A percentile compares a stretch with the other conserved stretches of the same genome.
Evolutionary conservation across 306 rosid genomes (phyloP).

Genomic region (Quillaja saponaria): DNA sequence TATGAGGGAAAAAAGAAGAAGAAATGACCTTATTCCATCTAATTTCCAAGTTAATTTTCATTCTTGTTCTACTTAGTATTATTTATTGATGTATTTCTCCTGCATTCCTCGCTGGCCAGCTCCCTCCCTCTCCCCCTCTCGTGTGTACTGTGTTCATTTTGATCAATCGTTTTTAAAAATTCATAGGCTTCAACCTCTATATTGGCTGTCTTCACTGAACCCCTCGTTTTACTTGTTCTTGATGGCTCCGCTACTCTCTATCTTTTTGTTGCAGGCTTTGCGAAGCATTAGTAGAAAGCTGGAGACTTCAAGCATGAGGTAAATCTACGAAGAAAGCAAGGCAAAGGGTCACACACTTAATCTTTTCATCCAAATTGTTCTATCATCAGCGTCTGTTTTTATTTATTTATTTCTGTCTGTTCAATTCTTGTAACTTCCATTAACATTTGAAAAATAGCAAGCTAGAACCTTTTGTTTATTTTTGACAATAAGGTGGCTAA

Average conservation of each 20-base stretch:
- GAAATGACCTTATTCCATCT: too few relatives aligned
- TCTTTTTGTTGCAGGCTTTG: slow-evolving; percentile 15
- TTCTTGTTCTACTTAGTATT: too few relatives aligned
- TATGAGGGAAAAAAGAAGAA: too few relatives aligned
- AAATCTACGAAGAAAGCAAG: slow-evolving; percentile 26
- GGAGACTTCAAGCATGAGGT: slow-evolving; percentile 34
- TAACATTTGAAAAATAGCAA: slow-evolving; percentile 14
- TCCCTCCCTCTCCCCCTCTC: slow-evolving; percentile 5
- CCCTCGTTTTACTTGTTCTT: slow-evolving; percentile 18
- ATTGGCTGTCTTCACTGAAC: slow-evolving; percentile 25
- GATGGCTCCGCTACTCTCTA: slow-evolving; percentile 9
- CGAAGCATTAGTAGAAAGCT: slow-evolving; percentile 14
- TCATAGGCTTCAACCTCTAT: slow-evolving; percentile 4
- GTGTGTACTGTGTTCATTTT: too few relatives aligned
- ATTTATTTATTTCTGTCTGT: slow-evolving; percentile 9
- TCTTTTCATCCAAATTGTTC: slow-evolving; percentile 13
- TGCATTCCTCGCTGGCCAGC: too few relatives aligned
- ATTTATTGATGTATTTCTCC: too few relatives aligned
- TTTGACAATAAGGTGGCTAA: not conserved
- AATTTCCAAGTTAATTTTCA: too few relatives aligned
- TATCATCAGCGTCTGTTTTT: slow-evolving; percentile 14
- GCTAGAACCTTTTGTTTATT: slow-evolving; percentile 17
- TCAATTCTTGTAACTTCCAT: not conserved
- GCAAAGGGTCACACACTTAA: slow-evolving; percentile 30
- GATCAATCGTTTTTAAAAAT: not conserved